Conservation (phyloP, 495 filamentous ascomycete species). For the Lichina pygmaea region DNA sequence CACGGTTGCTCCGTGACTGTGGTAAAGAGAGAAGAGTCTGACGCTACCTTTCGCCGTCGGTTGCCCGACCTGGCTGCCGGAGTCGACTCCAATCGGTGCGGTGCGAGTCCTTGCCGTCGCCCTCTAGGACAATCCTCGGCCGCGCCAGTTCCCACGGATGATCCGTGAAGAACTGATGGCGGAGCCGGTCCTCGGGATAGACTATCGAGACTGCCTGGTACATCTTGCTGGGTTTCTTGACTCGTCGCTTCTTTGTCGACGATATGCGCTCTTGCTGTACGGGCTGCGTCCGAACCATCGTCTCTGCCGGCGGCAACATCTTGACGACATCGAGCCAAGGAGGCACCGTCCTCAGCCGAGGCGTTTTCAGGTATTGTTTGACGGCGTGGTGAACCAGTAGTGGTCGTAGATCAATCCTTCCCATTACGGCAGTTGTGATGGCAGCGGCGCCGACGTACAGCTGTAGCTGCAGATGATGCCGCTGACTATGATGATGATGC, state of each 20-base stretch:
- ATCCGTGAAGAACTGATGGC: conserved; percentile 60
- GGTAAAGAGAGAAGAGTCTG: not conserved
- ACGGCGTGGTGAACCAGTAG: conserved; percentile 45
- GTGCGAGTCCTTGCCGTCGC: conserved; percentile 54
- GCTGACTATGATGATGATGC: no score
- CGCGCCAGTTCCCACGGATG: conserved; percentile 95
- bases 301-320: conserved; percentile 54
- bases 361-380: conserved; percentile 24
- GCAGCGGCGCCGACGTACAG: no score
- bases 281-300: conserved; percentile 39
- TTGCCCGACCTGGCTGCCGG: conserved; percentile 43
- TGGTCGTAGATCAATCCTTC: conserved; percentile 45
- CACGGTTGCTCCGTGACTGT: not conserved
- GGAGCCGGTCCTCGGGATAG: conserved; percentile 68
- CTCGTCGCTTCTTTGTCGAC: conserved; percentile 2
- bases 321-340: conserved; percentile 52
- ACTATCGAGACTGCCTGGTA: conserved; percentile 54
- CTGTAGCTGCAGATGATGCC: no score
- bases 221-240: conserved; percentile 39
- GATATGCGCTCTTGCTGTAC: conserved; percentile 27
- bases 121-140: conserved; percentile 61
- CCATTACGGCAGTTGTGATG: conserved; percentile 16
- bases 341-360: conserved; percentile 24
- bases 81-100: conserved; percentile 56
- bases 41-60: conserved; percentile 64